A percentile compares a stretch with the other conserved stretches of the same genome.
Conservation (phyloP, 306 rosid genomes). For the Astragalus glycyphyllos region DNA sequence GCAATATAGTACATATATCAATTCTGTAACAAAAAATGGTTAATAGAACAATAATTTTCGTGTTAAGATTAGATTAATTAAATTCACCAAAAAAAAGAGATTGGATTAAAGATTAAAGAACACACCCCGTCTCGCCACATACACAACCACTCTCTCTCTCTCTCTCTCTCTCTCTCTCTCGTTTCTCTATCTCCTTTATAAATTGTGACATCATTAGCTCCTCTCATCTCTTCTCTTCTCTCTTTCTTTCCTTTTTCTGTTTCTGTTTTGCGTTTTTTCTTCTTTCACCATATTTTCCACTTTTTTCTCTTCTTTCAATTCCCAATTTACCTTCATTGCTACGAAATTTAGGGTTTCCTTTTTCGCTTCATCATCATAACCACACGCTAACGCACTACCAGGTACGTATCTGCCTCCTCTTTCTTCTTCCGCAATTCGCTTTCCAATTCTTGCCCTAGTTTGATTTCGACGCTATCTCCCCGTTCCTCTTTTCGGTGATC, state of each 20-base stretch:
- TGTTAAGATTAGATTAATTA: constrained; percentile 28
- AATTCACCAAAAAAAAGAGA: neutral
- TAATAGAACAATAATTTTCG: constrained; percentile 21
- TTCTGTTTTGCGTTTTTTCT: constrained; percentile 33
- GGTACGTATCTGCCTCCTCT: constrained; percentile 52
- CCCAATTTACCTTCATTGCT: constrained; percentile 30
- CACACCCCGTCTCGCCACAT: neutral
- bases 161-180: constrained; percentile 14
- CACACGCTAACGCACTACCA: constrained; percentile 36
- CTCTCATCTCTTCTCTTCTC: constrained; percentile 20
- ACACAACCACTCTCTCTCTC: constrained; percentile 9
- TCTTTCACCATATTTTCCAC: constrained; percentile 27
- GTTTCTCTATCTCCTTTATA: constrained; percentile 51
- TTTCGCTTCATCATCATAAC: constrained; percentile 18
- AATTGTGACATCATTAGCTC: constrained; percentile 47
- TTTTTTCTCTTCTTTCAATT: constrained; percentile 32
- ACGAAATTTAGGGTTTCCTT: constrained; percentile 49
- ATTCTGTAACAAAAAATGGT: too few species aligned
- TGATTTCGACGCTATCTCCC: constrained; percentile 41
- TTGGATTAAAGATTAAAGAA: constrained; percentile 14
- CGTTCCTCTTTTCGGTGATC: constrained; percentile 33
- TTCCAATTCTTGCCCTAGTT: constrained; percentile 39
- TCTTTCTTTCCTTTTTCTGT: constrained; percentile 20
- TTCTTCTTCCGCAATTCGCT: constrained; percentile 41
- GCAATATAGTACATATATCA: too few species aligned